Evolutionary conservation across 1,284 basidiomycete species (phyloP).

Genomic region (Ustilago nuda): DNA sequence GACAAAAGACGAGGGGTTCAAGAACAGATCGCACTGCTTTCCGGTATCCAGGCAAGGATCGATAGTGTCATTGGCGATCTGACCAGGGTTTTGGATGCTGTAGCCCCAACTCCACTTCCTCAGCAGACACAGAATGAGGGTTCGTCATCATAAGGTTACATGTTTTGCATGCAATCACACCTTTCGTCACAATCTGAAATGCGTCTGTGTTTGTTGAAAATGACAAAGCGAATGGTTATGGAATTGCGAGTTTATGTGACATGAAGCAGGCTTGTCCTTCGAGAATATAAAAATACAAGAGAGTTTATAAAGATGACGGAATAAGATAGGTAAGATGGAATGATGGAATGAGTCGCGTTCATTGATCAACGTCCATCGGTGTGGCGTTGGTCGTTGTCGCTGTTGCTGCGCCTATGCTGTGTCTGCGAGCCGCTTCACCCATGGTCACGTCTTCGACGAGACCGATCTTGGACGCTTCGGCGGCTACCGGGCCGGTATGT

Average conservation of each 20-base stretch:
- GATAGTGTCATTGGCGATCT: slow-evolving; percentile 28
- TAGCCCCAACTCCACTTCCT: not conserved
- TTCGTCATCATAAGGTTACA: not conserved
- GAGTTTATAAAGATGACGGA: not conserved
- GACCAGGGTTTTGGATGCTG: slow-evolving; percentile 15
- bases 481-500: not conserved
- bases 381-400: not conserved
- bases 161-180: slow-evolving; percentile 1
- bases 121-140: not conserved
- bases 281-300: slow-evolving; percentile 30
- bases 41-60: slow-evolving; percentile 26
- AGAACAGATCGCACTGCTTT: slow-evolving; percentile 20
- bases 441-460: slow-evolving; percentile 10
- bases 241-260: slow-evolving; percentile 12
- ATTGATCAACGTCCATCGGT: slow-evolving; percentile 34
- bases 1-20: slow-evolving; percentile 7
- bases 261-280: slow-evolving; percentile 22
- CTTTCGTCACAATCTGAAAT: not conserved
- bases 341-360: not conserved
- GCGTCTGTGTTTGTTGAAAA: not conserved
- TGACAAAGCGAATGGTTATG: not conserved
- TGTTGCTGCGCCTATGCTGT: not conserved
- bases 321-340: not conserved
- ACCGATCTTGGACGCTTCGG: not conserved
- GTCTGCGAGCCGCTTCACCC: slow-evolving; percentile 4